Percentiles rank a stretch among this genome's conserved stretches.
Evolutionary conservation across 371 early-diverging fungal genomes (phyloP).

Genomic region (Mortierella sp.): DNA sequence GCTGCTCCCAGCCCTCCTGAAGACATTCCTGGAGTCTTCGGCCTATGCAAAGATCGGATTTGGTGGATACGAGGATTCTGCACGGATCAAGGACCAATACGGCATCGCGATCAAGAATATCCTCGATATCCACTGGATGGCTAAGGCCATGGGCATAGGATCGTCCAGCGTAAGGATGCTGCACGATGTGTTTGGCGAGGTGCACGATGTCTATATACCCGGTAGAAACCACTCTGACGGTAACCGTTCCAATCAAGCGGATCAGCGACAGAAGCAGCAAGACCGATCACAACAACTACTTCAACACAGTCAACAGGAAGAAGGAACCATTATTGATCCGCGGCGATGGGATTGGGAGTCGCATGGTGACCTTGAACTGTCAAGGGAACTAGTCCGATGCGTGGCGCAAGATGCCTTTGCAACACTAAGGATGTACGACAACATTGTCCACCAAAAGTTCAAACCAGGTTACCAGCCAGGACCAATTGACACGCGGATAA

Average conservation of each 20-base stretch:
- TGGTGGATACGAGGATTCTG: conserved; percentile 51
- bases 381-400: conserved; percentile 46
- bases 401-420: conserved; percentile 52
- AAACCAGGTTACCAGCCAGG: conserved; percentile 30
- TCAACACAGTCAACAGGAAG: conserved; percentile 7
- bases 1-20: conserved; percentile 43
- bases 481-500: conserved; percentile 7
- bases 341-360: conserved; percentile 58
- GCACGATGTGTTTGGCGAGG: conserved; percentile 42
- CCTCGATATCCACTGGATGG: conserved; percentile 52
- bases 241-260: neutral
- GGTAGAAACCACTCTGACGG: conserved; percentile 27
- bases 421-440: conserved; percentile 34
- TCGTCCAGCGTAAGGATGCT: conserved; percentile 44
- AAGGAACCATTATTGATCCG: conserved; percentile 42
- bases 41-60: conserved; percentile 51
- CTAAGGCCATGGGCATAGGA: conserved; percentile 50
- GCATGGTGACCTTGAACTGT: conserved; percentile 39
- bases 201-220: conserved; percentile 55
- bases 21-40: conserved; percentile 50
- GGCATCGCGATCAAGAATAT: conserved; percentile 43
- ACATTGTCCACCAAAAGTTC: conserved; percentile 37
- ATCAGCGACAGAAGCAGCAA: neutral
- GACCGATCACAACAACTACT: neutral
- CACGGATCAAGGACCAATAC: conserved; percentile 49